Evolutionary conservation across 805 yeast genomes (phyloP).

Genomic region (Helenozyma rhizophorensis): DNA sequence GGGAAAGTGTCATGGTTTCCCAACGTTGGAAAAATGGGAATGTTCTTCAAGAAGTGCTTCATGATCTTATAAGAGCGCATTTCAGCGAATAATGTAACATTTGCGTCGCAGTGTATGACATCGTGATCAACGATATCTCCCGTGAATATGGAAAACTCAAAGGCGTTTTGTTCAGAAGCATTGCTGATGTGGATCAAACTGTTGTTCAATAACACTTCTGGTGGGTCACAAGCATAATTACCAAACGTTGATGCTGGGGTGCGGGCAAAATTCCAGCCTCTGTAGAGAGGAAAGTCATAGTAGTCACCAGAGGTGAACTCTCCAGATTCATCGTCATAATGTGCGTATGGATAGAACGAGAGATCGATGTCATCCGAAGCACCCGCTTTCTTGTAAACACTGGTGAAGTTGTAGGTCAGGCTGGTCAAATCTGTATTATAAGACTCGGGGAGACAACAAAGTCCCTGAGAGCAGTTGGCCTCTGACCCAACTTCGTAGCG

Average conservation of each 20-base stretch:
- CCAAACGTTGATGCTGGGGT: slow-evolving; percentile 62
- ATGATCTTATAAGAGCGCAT: slow-evolving; percentile 62
- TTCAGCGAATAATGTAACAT: slow-evolving; percentile 67
- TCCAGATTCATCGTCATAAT: slow-evolving; percentile 18
- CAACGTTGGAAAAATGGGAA: slow-evolving; percentile 58
- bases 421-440: slow-evolving; percentile 27
- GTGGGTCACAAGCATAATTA: slow-evolving; percentile 60
- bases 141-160: slow-evolving; percentile 63
- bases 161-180: slow-evolving; percentile 28
- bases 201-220: slow-evolving; percentile 56
- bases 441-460: slow-evolving; percentile 60
- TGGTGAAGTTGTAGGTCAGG: slow-evolving; percentile 27
- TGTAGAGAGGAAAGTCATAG: slow-evolving; percentile 24
- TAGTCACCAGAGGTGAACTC: slow-evolving; percentile 28
- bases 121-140: slow-evolving; percentile 75
- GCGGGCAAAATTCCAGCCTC: slow-evolving; percentile 31
- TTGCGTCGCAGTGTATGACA: slow-evolving; percentile 46
- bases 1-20: slow-evolving; percentile 77
- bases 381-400: slow-evolving; percentile 17
- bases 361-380: slow-evolving; percentile 12
- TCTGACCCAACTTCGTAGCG: slow-evolving; percentile 53
- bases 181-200: slow-evolving; percentile 45
- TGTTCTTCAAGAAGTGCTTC: slow-evolving; percentile 45
- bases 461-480: slow-evolving; percentile 49
- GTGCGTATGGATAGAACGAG: slow-evolving; percentile 30